Conservation (phyloP, 1,284 basidiomycete species). For the Trichosporon coremiiforme region DNA sequence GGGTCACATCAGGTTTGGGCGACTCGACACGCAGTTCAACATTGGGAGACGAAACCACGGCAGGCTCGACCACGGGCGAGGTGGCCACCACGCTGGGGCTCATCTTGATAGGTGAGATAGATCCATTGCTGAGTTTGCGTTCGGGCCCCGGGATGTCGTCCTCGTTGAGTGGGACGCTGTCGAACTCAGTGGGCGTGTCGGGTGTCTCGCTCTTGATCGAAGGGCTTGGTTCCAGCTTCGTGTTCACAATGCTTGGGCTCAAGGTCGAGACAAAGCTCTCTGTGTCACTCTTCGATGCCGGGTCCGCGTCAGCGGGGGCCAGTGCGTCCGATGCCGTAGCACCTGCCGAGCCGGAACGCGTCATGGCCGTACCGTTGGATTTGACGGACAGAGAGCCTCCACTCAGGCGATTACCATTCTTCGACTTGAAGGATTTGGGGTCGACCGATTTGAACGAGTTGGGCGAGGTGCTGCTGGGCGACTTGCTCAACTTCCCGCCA, state of each 20-base stretch:
- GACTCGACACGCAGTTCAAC: conserved; percentile 10
- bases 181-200: background rate
- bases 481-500: background rate
- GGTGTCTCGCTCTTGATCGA: background rate
- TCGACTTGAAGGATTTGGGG: background rate
- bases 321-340: conserved; percentile 16
- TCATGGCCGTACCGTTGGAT: background rate
- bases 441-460: conserved; percentile 22
- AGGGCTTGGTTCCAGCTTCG: conserved; percentile 7
- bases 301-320: conserved; percentile 14
- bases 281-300: conserved; percentile 9
- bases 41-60: background rate
- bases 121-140: conserved; percentile 2
- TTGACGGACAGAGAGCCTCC: conserved; percentile 10
- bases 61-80: background rate
- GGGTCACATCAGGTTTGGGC: background rate
- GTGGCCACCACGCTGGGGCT: conserved; percentile 6
- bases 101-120: conserved; percentile 15
- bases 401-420: conserved; percentile 1
- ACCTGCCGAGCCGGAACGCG: background rate
- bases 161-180: conserved; percentile 3
- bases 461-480: conserved; percentile 16
- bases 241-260: conserved; percentile 4
- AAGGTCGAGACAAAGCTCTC: conserved; percentile 19
- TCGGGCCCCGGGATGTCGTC: conserved; percentile 1